Base-by-base conservation (phyloP, 306 rosid species). In the Cyclanthera cordifolia region DNA sequence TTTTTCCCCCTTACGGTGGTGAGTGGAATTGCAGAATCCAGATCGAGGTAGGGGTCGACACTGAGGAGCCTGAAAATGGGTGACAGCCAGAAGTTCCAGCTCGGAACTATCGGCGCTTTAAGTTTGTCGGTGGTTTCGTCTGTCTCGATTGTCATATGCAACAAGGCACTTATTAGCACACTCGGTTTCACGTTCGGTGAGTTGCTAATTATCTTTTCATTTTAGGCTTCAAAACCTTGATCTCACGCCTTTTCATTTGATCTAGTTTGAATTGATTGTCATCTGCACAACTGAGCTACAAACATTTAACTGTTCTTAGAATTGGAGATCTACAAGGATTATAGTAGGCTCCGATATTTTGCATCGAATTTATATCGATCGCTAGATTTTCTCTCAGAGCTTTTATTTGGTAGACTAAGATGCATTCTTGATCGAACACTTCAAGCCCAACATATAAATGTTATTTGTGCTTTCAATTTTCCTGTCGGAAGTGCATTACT, bases 121-220 rank as follows among this genome's bases (percentile, higher is more conserved):
- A 70, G 82, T 74, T 78, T 78, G 82, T 78, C 82, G 28, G 82
- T 78, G 75, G 82, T 74, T 19, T 78, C 82, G 55, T 78, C 82
- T 8, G 82, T 78, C 43, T 78, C 82, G 27, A 78, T 78, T 25
- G 82, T 78, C 48, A 74, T 78, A 39, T 78, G 79, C 74, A 75
- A 75, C 75, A 75, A 75, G 74, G 79, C 79, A 25, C 79, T 75
- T n/a, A 75, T 75, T 65, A 73, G 78, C 64, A 73, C 75, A 11
- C 75, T 78, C 61, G 75, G 75, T 28, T 78, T 78, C 53, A 69
- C 78, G 37, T 78, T 78, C 71, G 82, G 82, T 78, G 78, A 78
- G 81, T 73, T 41, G 69, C 52, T 63, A 41, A 41, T 41, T 64
- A 64, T 43, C 21, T 61, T 0, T 61, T 37, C 68, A 12, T 1